Evolutionary conservation across 2,329 filamentous ascomycete species (phyloP), one percentile per base, ranked within the genome.

Genomic region (Tolypocladium nubicola): DNA sequence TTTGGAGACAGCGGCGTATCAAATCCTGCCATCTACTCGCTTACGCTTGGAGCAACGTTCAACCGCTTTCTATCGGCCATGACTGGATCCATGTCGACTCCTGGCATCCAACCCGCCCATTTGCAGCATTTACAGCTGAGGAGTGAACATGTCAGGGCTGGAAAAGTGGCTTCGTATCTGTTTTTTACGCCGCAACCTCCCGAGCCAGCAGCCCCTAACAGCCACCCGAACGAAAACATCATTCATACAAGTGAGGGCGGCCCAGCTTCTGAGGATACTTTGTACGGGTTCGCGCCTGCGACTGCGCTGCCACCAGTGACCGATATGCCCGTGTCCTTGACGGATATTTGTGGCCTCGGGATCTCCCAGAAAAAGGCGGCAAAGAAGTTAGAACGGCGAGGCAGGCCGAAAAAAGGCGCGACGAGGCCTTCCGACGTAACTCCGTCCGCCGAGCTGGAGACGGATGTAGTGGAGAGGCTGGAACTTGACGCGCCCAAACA

Each of bases 1-100:
- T 62, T 68, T 19, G 65, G 65, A 26, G 60, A 64, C 2, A 56
- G 59, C 5, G 71, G 71, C 1, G 43, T 73, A 19, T 72, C 70
- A 10, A 74, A 74, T 56, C 70, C 71, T 0, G 70, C 72, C 47
- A 64, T 74, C 6, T 73, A 71, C 58, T 67, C 64, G 11, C 59
- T 74, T 47, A 74, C 72, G 1, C 57, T 73, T 3, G 72, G 72
- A 2, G 61, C 67, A 23, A 67, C 70, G 6, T 74, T 73, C 56
- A 72, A 68, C 45, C 68, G 72, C 26, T 73, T 68, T 52, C 62
- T 74, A 8, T 72, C 72, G 2, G 69, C 70, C 5, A 63, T 73
- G 63, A 74, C 72, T 6, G 67, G 67, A 5, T 67, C 69, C 13
- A 63, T 73, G 43, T 68, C 71, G 1, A 64, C 65, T 2, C 59